Percentiles rank a stretch among this genome's conserved stretches.
Evolutionary conservation across 2,329 filamentous ascomycete species (phyloP).

Genomic region (Aspergillus neoniger): DNA sequence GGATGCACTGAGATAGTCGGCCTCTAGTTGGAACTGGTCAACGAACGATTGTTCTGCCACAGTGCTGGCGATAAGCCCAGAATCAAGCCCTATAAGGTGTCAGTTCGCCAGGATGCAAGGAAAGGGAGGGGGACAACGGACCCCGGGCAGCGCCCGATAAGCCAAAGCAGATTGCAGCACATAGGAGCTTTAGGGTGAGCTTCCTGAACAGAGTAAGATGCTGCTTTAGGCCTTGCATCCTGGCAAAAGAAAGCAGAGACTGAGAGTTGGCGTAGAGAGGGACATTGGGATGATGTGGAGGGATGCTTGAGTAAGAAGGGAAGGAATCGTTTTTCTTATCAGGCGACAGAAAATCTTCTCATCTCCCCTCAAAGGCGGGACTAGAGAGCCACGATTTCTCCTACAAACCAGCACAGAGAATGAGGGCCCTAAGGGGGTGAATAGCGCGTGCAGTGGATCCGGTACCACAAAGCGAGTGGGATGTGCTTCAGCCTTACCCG

Average conservation of each 20-base stretch:
- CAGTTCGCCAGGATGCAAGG: background rate
- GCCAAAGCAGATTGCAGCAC: slow-evolving; percentile 6
- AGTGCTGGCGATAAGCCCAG: slow-evolving; percentile 26
- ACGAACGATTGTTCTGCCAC: slow-evolving; percentile 24
- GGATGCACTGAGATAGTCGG: slow-evolving; percentile 13
- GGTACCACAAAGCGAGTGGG: background rate
- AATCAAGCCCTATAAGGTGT: slow-evolving; percentile 19
- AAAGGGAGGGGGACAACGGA: background rate
- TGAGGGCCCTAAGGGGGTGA: background rate
- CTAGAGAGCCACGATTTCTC: background rate
- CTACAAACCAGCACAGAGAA: background rate
- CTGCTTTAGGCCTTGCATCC: background rate
- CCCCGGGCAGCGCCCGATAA: slow-evolving; percentile 7
- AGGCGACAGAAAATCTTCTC: background rate
- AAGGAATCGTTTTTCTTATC: background rate
- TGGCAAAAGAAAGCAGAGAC: background rate
- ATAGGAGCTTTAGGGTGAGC: slow-evolving; percentile 4
- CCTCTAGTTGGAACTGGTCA: slow-evolving; percentile 16
- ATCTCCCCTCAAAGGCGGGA: background rate
- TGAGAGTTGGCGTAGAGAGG: background rate
- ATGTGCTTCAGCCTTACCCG: slow-evolving; percentile 9
- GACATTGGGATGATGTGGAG: background rate
- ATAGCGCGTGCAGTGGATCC: background rate
- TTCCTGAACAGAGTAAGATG: background rate
- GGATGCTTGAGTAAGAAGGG: background rate